Evolutionary conservation across 371 early-diverging fungal species (phyloP).

Genomic region (Cokeromyces recurvatus): DNA sequence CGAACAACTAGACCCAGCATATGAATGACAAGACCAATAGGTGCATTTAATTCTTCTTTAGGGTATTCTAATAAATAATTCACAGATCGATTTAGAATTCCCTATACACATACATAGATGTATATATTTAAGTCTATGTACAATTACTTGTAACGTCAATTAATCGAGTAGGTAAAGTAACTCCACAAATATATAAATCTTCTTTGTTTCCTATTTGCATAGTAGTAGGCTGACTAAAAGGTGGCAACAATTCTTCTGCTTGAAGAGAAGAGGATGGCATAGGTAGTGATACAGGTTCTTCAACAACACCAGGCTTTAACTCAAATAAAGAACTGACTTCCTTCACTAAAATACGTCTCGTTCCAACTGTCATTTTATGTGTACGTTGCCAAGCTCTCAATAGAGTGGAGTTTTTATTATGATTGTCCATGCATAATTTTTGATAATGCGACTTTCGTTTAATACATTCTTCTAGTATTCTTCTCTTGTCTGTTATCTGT

Average conservation of each 20-base stretch:
- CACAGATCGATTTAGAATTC: neutral
- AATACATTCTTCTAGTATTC: neutral
- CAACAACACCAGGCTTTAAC: slow-evolving; percentile 38
- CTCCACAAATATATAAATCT: slow-evolving; percentile 55
- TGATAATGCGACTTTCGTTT: slow-evolving; percentile 1
- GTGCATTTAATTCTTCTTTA: slow-evolving; percentile 79
- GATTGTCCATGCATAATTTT: neutral
- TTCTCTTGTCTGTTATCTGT: slow-evolving; percentile 17
- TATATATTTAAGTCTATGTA: neutral
- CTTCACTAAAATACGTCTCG: slow-evolving; percentile 48
- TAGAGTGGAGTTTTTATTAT: neutral
- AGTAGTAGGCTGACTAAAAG: slow-evolving; percentile 1
- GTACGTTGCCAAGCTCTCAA: slow-evolving; percentile 31
- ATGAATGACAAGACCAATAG: slow-evolving; percentile 74
- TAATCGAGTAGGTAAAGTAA: slow-evolving; percentile 34
- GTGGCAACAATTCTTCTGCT: slow-evolving; percentile 6
- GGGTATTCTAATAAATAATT: slow-evolving; percentile 19
- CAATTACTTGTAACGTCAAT: slow-evolving; percentile 44
- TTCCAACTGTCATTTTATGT: slow-evolving; percentile 31
- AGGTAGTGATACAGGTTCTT: slow-evolving; percentile 7
- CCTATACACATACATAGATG: neutral
- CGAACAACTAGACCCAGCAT: slow-evolving; percentile 72
- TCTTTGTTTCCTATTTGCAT: slow-evolving; percentile 17
- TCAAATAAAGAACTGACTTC: slow-evolving; percentile 58
- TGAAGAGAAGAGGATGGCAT: neutral